Percentiles rank a stretch among this genome's conserved stretches.
These are phyloP conservation scores for Hyparrhenia diplandra DNA, from an alignment of 176 grass and related monocot species.

Conservation along the genomic window DNA sequence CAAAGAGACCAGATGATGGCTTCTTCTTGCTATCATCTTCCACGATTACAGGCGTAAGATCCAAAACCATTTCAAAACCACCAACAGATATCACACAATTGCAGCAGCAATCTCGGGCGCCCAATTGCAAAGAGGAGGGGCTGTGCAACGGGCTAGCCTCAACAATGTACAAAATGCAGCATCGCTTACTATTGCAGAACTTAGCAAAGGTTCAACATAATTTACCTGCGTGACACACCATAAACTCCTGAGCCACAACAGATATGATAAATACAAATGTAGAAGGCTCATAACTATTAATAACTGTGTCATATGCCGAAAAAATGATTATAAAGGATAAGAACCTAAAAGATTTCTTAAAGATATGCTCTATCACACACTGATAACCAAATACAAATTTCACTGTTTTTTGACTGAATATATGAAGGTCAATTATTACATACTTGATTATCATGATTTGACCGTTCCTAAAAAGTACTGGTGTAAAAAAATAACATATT, in stretches of 20 bases:
- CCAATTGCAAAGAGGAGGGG: constrained; percentile 90
- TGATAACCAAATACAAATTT: constrained; percentile 1
- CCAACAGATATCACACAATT: constrained; percentile 58
- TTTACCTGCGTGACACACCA: constrained; percentile 54
- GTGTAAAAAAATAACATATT: neutral
- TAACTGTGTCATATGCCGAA: neutral
- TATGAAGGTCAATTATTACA: neutral
- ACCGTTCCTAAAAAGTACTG: neutral
- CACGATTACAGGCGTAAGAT: constrained; percentile 47
- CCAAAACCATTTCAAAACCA: constrained; percentile 57
- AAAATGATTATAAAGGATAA: neutral
- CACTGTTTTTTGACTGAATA: constrained; percentile 7
- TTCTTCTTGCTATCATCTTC: constrained; percentile 59
- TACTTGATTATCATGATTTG: neutral
- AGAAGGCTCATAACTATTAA: neutral
- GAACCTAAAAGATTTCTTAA: neutral
- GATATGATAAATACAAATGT: constrained; percentile 8
- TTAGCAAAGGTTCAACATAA: constrained; percentile 76
- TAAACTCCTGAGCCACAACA: constrained; percentile 15
- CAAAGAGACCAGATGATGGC: constrained; percentile 60
- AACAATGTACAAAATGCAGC: constrained; percentile 81
- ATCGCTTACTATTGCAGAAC: constrained; percentile 81
- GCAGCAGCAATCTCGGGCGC: constrained; percentile 90
- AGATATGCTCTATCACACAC: neutral
- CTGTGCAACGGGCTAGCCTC: constrained; percentile 75